Base-by-base conservation (phyloP, 208 protist genomes). In the Crithidia thermophila region DNA sequence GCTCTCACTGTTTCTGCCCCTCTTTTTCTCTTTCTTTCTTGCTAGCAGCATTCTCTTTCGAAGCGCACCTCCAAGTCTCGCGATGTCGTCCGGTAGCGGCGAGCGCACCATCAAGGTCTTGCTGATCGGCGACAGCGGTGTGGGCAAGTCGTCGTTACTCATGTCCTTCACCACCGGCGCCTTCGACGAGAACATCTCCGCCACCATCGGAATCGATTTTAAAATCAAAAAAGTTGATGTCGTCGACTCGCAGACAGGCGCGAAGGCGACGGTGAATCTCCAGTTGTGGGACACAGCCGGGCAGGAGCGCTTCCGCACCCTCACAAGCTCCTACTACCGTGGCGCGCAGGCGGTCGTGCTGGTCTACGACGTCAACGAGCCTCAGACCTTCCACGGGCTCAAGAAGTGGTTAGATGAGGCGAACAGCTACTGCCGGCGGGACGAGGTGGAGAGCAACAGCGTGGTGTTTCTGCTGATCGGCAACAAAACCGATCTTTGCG, bases 141-240 rank as follows among this genome's bases (percentile, higher is more conserved):
- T 94, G 2, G 90, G 91, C 18, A 96, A 96, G 69, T 90, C 86
- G 3, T 91, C 81, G 5, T 52, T 96, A 50, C 72, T 96, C 3
- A 50, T 88, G n/a, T 88, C 86, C 53, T 96, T 93, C 57, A 87
- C 78, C n/a, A 84, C 76, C 3, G 83, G 85, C 27, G 36, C 61
- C 9, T 96, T 91, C 52, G 75, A 91, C 49, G 67, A 77, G 37
- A 77, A 83, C 39, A 80, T 84, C 55, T 71, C 71, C 14, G 65
- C 88, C 18, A 96, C 90, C 28, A 94, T 97, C 52, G 92, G 92
- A 53, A 87, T 96, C n/a, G 92, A 97, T 56, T 97, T 96, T 70
- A 94, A 91, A 65, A 68, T 84, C 0, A 88, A 88, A 57, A 88
- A 72, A 27, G 83, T 89, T 20, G 66, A 75, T 11, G 93, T 98